phyloP scores from a whole-genome alignment of 305 asterid genomes.

The Fraxinus dipetala region DNA sequence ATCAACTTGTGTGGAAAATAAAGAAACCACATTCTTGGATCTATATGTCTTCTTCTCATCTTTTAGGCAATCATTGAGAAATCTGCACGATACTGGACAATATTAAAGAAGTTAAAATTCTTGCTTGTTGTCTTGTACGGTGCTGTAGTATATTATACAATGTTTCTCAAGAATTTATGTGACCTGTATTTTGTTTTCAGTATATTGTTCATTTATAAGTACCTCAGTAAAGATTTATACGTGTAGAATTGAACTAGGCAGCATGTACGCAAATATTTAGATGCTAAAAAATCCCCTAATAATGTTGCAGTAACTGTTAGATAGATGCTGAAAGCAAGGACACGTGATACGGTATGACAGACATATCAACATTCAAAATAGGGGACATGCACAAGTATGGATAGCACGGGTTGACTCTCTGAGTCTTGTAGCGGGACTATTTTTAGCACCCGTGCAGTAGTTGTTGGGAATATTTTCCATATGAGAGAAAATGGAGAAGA shows the following conservation, averaged over 20 bases:
- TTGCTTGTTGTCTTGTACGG: neutral
- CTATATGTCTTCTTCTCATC: neutral
- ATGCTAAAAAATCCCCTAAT: neutral
- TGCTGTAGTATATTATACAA: neutral
- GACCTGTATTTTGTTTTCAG: conserved; percentile 9
- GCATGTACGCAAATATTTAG: neutral
- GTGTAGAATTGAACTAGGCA: neutral
- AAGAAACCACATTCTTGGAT: neutral
- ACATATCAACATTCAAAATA: neutral
- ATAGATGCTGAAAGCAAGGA: no score
- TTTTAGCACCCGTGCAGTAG: no score
- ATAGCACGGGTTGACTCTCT: no score
- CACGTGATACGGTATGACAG: no score
- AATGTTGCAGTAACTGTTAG: neutral
- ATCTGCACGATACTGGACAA: neutral
- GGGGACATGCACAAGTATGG: no score
- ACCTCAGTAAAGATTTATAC: conserved; percentile 15
- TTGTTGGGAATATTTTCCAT: no score
- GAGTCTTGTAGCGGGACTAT: no score
- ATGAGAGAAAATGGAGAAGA: no score
- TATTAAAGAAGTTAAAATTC: neutral
- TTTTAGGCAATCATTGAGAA: neutral
- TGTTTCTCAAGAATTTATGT: conserved; percentile 13
- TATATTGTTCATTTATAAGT: neutral
- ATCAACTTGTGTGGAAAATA: conserved; percentile 55